These are phyloP conservation scores for Monilinia polystroma DNA, from an alignment of 2,329 filamentous ascomycete species.

Conservation along the genomic window DNA sequence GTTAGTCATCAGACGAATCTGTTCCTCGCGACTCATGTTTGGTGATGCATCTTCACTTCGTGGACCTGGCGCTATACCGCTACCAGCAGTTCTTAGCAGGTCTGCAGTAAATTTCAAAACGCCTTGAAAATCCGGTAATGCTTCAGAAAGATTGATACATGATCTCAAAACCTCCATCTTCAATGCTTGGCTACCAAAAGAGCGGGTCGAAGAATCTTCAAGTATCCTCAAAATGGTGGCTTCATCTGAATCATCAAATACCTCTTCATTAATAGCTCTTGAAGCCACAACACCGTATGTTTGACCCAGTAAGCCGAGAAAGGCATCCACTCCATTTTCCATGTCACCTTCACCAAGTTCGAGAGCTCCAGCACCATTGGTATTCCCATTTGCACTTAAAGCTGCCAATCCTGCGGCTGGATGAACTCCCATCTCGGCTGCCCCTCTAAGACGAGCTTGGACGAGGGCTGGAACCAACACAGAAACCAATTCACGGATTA, in stretches of 20 bases:
- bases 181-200: constrained; percentile 74
- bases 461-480: constrained; percentile 81
- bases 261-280: constrained; percentile 20
- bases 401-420: constrained; percentile 83
- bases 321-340: constrained; percentile 63
- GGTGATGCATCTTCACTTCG: constrained; percentile 68
- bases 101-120: constrained; percentile 87
- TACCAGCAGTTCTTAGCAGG: constrained; percentile 77
- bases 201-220: constrained; percentile 55
- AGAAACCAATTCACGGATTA: constrained; percentile 80
- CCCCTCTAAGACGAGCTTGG: constrained; percentile 86
- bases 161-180: constrained; percentile 85
- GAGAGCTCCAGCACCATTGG: constrained; percentile 53
- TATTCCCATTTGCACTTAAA: constrained; percentile 53
- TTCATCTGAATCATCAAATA: constrained; percentile 50
- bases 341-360: constrained; percentile 64
- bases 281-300: constrained; percentile 60
- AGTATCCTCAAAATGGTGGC: constrained; percentile 58
- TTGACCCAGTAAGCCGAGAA: constrained; percentile 59
- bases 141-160: constrained; percentile 94
- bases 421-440: constrained; percentile 94
- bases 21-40: constrained; percentile 75
- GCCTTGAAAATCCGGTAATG: constrained; percentile 84
- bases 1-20: constrained; percentile 78
- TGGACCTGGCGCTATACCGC: constrained; percentile 71